Evolutionary conservation across 2,329 filamentous ascomycete species (phyloP), one percentile per base, ranked within the genome.

Genomic region (Elsinoe perseae): DNA sequence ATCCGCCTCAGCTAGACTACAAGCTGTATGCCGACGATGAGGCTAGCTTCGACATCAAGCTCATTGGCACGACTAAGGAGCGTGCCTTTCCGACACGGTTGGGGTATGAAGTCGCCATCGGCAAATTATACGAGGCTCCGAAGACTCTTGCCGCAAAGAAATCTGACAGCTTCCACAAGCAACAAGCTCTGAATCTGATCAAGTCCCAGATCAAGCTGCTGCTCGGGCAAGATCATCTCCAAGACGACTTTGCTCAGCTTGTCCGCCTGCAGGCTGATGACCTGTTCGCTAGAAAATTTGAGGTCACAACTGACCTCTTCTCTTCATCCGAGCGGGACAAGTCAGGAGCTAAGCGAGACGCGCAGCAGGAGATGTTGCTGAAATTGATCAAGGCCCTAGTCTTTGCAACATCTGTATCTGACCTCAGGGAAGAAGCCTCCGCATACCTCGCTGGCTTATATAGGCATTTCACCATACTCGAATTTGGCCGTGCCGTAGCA

Each of bases 191-290:
- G 62, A 84, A 90, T 59, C 79, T 97, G 64, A 84, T 98, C 65
- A 89, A 86, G 62, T 81, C 90, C 0, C 91, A 97, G 64, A 77
- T 95, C 54, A 98, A 97, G 73, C 77, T 98, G 28, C 83, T 92
- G 56, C 86, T 98, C 57, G 93, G 93, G 3, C 83, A 83, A 59
- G 93, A 98, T 65, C 86, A 80, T 64, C 76, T 97, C 10, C 92
- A 92, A 0, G 93, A 98, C 6, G 92, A 98, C 61, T 81, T 97
- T 61, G 84, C 89, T 3, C 82, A 88, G 43, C 77, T 95, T 7
- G 80, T 99, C 46, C 85, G 93, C 32, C 78, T 97, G 4, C 89
- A 97, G 68, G 91, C 89, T 0, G 87, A 95, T 64, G 93, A 98
- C 64, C 74, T 97, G 2, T 74, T 87, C 21, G 80, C 82, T 8